phyloP scores from a whole-genome alignment of 139 green algal genomes.

The Tetraselmis striata region DNA sequence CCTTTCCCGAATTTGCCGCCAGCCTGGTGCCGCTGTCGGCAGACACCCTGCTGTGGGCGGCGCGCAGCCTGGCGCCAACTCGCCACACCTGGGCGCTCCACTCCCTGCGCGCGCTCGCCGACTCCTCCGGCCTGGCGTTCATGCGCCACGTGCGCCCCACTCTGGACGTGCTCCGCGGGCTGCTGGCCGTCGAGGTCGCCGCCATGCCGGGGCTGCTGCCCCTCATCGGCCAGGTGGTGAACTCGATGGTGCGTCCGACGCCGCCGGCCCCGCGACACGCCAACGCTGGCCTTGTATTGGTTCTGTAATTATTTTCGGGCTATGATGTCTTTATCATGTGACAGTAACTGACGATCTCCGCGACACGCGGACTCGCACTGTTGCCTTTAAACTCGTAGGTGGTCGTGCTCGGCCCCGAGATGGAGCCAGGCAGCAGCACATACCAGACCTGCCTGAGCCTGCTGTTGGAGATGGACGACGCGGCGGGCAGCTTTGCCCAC shows the following conservation, averaged over 20 bases:
- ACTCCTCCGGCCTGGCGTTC: conserved; percentile 65
- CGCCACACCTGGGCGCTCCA: conserved; percentile 74
- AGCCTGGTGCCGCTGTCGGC: conserved; percentile 12
- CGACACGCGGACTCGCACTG: no score
- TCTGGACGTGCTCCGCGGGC: conserved; percentile 57
- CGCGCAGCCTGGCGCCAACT: not conserved
- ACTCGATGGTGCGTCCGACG: conserved; percentile 73
- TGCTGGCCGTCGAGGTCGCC: conserved; percentile 40
- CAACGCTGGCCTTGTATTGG: no score
- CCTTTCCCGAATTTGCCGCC: no score
- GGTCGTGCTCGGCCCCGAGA: conserved; percentile 79
- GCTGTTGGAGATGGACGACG: not conserved
- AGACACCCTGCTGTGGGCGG: conserved; percentile 40
- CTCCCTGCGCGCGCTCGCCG: conserved; percentile 63
- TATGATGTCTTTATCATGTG: no score
- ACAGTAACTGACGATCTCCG: no score
- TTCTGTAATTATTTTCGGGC: no score
- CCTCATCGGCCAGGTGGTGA: conserved; percentile 72
- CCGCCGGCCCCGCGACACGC: no score
- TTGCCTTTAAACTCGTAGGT: no score
- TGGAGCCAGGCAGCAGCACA: conserved; percentile 48
- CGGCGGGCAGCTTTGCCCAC: not conserved
- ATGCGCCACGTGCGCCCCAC: conserved; percentile 51
- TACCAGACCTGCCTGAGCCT: conserved; percentile 54
- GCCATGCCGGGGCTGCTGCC: conserved; percentile 45